A percentile compares a stretch with the other conserved stretches of the same genome.
Conservation (phyloP, 208 protist species). For the Trypanosoma theileri region DNA sequence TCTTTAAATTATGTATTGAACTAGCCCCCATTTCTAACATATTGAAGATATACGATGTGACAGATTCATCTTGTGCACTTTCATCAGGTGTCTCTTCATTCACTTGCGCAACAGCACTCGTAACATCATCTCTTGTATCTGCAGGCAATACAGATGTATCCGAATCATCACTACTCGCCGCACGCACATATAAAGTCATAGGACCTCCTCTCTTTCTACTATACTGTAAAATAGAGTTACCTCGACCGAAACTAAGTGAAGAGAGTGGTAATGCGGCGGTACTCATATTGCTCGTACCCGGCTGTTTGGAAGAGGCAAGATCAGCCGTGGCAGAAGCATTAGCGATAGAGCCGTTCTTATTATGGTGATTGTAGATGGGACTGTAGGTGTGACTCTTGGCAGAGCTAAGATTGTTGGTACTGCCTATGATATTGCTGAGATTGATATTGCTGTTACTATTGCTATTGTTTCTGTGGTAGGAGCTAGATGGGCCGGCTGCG, state of each 20-base stretch:
- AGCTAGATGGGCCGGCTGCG: no score
- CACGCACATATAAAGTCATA: slow-evolving; percentile 40
- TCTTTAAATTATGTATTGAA: neutral
- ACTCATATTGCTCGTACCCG: neutral
- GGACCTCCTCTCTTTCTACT: slow-evolving; percentile 29
- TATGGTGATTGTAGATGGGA: no score
- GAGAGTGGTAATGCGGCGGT: slow-evolving; percentile 14
- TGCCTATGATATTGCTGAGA: no score
- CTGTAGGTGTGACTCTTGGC: no score
- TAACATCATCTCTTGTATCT: neutral
- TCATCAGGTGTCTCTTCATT: neutral
- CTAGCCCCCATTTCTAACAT: neutral
- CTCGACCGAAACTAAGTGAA: neutral
- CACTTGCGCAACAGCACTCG: neutral
- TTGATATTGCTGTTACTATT: no score
- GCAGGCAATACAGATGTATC: neutral
- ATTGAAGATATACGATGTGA: neutral
- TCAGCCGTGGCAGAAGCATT: no score
- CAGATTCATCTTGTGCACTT: neutral
- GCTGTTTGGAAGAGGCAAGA: neutral
- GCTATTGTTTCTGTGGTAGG: no score
- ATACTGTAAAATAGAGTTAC: slow-evolving; percentile 6
- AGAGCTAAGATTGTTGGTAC: no score
- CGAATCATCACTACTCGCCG: slow-evolving; percentile 6
- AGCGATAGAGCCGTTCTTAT: no score